Evolutionary conservation across 169 alveolate species (phyloP), one percentile per base, ranked within the genome.

Genomic region (Eimeria necatrix): DNA sequence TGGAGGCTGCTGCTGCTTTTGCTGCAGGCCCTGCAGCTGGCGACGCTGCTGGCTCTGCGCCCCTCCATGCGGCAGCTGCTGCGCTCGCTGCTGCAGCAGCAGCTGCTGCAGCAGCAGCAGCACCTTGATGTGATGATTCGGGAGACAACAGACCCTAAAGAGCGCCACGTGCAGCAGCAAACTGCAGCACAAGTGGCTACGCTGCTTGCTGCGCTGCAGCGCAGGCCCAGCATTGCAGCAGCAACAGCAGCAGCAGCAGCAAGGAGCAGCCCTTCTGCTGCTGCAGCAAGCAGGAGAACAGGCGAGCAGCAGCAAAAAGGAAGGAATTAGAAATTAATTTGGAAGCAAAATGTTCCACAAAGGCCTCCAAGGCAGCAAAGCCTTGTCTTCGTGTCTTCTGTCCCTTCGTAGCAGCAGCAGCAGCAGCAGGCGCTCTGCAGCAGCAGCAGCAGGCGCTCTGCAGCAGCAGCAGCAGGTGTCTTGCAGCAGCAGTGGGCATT

Each of bases 81-180:
- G 83, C 5, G 83, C 52, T 51, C 83, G 10, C 52, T 71, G 83
- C 83, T 71, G 83, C 83, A 49, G 46, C 70, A 49, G 88, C 88
- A 78, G 32, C 88, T 78, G 88, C 88, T 8, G 88, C 88, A 78
- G 68, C 88, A 78, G 88, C 88, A 49, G 88, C 61, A 14, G 68
- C 70, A 78, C 68, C 59, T 78, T 20, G 88, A 51, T 4, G 88
- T 78, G 48, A 46, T 78, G 68, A 46, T 51, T 4, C 41, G 68
- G 48, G 88, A 78, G 88, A 78, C 88, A 51, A 49, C 88, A 10
- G 70, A 78, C 68, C 18, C 53, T 53, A 78, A 46, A 51, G 88
- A 78, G 68, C 16, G 88, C 16, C 88, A 78, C 14, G 24, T 78
- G 70, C 88, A 78, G 88, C 88, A 78, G 88, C 88, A 78, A 78